Percentiles rank a stretch among this genome's conserved stretches.
These are phyloP conservation scores for Monilinia polystroma DNA, from an alignment of 2,329 filamentous ascomycete species.

Conservation along the genomic window DNA sequence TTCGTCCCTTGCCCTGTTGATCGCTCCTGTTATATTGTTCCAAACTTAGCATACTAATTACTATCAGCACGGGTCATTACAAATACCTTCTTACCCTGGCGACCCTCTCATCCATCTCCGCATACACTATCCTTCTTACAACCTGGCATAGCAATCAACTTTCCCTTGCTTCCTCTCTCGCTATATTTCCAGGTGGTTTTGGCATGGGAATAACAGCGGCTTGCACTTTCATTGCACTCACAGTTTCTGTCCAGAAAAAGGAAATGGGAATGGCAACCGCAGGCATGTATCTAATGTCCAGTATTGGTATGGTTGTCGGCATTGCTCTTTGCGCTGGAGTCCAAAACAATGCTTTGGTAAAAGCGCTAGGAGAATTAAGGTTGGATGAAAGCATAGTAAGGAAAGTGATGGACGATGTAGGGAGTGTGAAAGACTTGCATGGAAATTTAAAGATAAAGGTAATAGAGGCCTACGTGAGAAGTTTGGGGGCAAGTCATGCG, in stretches of 20 bases:
- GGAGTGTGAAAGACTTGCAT: slow-evolving; percentile 26
- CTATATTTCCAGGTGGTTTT: slow-evolving; percentile 58
- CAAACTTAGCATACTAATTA: slow-evolving; percentile 3
- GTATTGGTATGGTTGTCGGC: slow-evolving; percentile 32
- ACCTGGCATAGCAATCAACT: slow-evolving; percentile 59
- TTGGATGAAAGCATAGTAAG: slow-evolving; percentile 26
- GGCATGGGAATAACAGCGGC: slow-evolving; percentile 49
- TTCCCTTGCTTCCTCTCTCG: slow-evolving; percentile 54
- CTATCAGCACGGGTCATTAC: slow-evolving; percentile 53
- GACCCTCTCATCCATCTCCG: slow-evolving; percentile 48
- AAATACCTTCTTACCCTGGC: slow-evolving; percentile 54
- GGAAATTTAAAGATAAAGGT: slow-evolving; percentile 27
- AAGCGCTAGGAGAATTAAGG: background rate
- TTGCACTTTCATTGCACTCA: slow-evolving; percentile 51
- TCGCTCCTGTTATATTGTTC: background rate
- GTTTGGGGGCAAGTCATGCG: slow-evolving; percentile 33
- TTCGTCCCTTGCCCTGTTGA: background rate
- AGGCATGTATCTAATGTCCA: slow-evolving; percentile 46
- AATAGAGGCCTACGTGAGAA: slow-evolving; percentile 32
- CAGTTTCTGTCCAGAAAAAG: slow-evolving; percentile 45
- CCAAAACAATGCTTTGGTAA: slow-evolving; percentile 16
- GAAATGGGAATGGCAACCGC: slow-evolving; percentile 52
- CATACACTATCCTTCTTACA: slow-evolving; percentile 54
- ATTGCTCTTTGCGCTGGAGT: slow-evolving; percentile 25
- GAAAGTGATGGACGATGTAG: slow-evolving; percentile 30